Base-by-base conservation (phyloP, 345 rosid species). In the Conringia planisiliqua region DNA sequence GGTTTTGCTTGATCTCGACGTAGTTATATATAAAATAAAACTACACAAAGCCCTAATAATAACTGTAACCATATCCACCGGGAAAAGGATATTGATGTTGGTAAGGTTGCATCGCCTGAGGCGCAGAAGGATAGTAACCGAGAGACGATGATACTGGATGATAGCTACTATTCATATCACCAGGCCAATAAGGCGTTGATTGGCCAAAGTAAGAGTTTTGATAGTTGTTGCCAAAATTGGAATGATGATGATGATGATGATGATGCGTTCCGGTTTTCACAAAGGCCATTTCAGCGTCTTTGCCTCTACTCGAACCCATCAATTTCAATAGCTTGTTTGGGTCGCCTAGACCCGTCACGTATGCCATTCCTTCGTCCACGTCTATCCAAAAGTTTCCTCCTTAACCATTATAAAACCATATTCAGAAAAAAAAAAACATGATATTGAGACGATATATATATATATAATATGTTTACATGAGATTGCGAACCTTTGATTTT, bases 311-410 rank as follows among this genome's bases (percentile, higher is more conserved):
- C 2, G 79, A 76, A 52, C 70, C 75, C 79, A 76, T 76, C 11
- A 76, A 39, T 54, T 69, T 76, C 43, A 76, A 9, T 17, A 76
- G 70, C 75, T 76, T 76, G 32, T 76, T 62, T 51, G 70, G 74
- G 56, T 76, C 65, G 0, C 79, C 79, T 33, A 62, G 64, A 16
- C 79, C 79, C 47, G 79, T 61, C 8, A 70, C 71, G 5, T 76
- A 70, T 43, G 75, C 71, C 59, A 76, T 70, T 76, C 80, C 80
- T 70, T 76, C 80, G 33, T 76, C 80, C 26, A 69, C 70, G 7
- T 76, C 75, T 62, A 76, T 76, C 70, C 69, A 52, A 70, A 76
- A 69, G 22, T 76, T 44, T 6, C 75, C 79, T 62, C 75, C 79
- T 76, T 62, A 1, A 16, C 13, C 29, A 55, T 55, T 14, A 56